Evolutionary conservation across 495 filamentous ascomycete species (phyloP), one percentile per base, ranked within the genome.

Genomic region (Aspergillus panamensis): DNA sequence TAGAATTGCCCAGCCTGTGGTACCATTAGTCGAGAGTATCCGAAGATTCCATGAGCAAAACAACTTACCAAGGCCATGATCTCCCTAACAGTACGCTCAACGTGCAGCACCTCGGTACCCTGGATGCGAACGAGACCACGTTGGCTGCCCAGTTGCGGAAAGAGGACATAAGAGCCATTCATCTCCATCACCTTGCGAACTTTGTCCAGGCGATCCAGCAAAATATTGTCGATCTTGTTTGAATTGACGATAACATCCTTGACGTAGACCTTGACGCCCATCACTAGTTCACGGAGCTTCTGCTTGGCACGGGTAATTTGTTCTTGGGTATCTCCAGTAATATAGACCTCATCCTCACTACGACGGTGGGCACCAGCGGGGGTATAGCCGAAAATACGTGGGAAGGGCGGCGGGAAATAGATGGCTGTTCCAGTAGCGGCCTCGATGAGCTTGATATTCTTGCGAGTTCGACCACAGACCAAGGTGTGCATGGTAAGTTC

Each of bases 371-470:
- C 89, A 52, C 87, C 87, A 21, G 82, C 84, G 2, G 95, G 92
- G 33, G 83, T 88, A 65, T 96, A 97, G 42, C 90, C 87, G 67
- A 91, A 96, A 35, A 96, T 84, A 42, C 83, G 84, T 21, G 92
- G 90, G 65, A 97, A 97, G 6, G 92, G 89, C 1, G 92, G 91
- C 17, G 94, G 94, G 66, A 98, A 96, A 73, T 97, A 98, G 60
- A 98, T 97, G 37, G 94, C 93, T 13, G 95, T 96, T 63, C 89
- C 88, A 13, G 94, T 96, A 19, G 86, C 82, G 13, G 94, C 92
- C 70, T 98, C 94, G 65, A 98, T 96, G 51, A 91, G 76, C 78
- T 97, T 96, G 73, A 98, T 93, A 66, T 97, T 96, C 77, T 96
- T 94, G 63, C 93, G 83, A 58, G 88, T 90, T 13, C 93, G 88